Evolutionary conservation across 2,329 filamentous ascomycete genomes (phyloP).

Genomic region (Thielaviopsis euricoi): DNA sequence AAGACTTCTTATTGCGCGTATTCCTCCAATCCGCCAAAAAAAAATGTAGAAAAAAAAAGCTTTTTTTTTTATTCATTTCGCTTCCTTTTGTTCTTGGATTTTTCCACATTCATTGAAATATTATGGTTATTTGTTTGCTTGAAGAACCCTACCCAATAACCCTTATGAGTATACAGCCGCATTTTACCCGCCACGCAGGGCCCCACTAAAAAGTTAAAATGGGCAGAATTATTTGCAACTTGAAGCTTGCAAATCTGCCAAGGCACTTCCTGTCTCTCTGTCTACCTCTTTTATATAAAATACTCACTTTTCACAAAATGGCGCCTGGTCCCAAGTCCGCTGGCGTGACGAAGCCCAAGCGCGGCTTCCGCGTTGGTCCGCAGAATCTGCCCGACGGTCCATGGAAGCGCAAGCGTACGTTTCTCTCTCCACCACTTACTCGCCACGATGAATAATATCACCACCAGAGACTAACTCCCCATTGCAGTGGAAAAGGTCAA

Average conservation of each 20-base stretch:
- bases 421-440: neutral
- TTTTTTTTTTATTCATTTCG: too few relatives aligned
- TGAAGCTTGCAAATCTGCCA: too few relatives aligned
- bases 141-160: too few relatives aligned
- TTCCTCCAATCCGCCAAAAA: too few relatives aligned
- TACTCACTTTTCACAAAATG: neutral
- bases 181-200: too few relatives aligned
- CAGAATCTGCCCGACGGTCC: conserved; percentile 82
- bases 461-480: conserved; percentile 1
- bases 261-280: too few relatives aligned
- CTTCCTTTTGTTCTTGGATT: too few relatives aligned
- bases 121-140: too few relatives aligned
- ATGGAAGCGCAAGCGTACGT: conserved; percentile 57
- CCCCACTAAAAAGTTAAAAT: conserved; percentile 6
- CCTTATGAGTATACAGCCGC: neutral
- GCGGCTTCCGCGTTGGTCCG: conserved; percentile 49
- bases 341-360: conserved; percentile 8
- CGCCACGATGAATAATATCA: neutral
- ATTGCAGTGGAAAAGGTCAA: conserved; percentile 70
- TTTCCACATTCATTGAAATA: too few relatives aligned
- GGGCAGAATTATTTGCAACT: neutral
- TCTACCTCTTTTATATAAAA: neutral
- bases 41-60: too few relatives aligned
- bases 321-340: neutral
- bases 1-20: neutral